phyloP scores from a whole-genome alignment of 2,329 filamentous ascomycete genomes.

The Verticillium zaregamsianum region DNA sequence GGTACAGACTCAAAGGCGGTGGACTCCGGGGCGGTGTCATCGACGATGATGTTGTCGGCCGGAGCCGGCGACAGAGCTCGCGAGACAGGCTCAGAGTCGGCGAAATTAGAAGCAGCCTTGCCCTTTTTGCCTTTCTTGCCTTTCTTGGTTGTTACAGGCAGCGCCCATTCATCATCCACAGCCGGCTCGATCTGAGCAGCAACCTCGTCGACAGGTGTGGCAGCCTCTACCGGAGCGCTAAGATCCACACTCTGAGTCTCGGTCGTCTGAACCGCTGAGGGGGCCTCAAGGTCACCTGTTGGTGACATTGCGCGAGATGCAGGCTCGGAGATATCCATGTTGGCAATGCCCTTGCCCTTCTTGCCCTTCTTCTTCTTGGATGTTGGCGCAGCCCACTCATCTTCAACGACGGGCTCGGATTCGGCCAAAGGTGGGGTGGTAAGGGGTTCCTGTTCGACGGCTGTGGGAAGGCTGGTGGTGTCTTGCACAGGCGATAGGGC shows the following conservation, averaged over 20 bases:
- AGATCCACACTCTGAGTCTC: constrained; percentile 1
- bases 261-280: background rate
- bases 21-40: background rate
- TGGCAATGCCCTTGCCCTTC: background rate
- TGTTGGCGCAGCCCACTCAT: constrained; percentile 6
- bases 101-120: background rate
- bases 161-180: background rate
- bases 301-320: constrained; percentile 1
- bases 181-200: background rate
- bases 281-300: no score
- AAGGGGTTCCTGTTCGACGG: background rate
- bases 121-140: constrained; percentile 20
- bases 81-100: background rate
- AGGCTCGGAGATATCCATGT: background rate
- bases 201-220: background rate
- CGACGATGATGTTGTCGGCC: background rate
- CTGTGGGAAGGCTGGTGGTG: background rate
- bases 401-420: constrained; percentile 1
- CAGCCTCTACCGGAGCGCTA: constrained; percentile 12
- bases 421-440: background rate
- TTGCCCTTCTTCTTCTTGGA: constrained; percentile 23
- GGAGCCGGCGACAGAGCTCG: background rate
- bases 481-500: constrained; percentile 1
- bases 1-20: background rate
- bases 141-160: constrained; percentile 18